Evolutionary conservation across 1,284 basidiomycete species (phyloP).

Genomic region (Ustilago cynodontis): DNA sequence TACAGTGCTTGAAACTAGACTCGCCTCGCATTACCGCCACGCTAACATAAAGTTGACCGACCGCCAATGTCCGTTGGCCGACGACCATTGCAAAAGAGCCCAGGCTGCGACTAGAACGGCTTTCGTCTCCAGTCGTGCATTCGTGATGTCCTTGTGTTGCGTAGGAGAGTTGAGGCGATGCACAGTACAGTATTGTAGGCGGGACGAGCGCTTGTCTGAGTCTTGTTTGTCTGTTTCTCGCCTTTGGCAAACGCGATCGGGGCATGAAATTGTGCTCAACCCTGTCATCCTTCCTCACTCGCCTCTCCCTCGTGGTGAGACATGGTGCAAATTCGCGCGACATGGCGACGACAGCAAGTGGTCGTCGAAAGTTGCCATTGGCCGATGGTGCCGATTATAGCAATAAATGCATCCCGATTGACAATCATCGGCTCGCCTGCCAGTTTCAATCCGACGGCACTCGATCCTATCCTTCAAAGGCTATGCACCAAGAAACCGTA

Average conservation of each 20-base stretch:
- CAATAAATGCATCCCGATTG: background rate
- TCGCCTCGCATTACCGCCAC: constrained; percentile 17
- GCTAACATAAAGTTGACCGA: constrained; percentile 8
- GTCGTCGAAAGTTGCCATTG: background rate
- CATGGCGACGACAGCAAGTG: background rate
- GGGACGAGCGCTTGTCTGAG: background rate
- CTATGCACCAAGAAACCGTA: background rate
- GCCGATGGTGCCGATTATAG: constrained; percentile 8
- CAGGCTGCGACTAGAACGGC: background rate
- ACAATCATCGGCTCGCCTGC: background rate
- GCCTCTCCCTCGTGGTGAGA: background rate
- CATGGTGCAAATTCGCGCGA: background rate
- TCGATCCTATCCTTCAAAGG: background rate
- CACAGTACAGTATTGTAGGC: background rate
- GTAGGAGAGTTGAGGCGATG: background rate
- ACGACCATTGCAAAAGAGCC: background rate
- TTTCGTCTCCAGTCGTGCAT: too few relatives aligned
- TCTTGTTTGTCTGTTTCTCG: constrained; percentile 17
- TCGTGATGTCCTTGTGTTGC: too few relatives aligned
- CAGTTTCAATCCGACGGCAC: background rate
- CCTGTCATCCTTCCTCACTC: background rate
- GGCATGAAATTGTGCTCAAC: constrained; percentile 20
- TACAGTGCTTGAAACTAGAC: background rate
- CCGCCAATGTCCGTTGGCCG: background rate
- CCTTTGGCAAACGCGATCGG: constrained; percentile 17